Percentiles rank a stretch among this genome's conserved stretches.
These are phyloP conservation scores for Aureobasidium zeae DNA, from an alignment of 2,329 filamentous ascomycete species.

Conservation along the genomic window DNA sequence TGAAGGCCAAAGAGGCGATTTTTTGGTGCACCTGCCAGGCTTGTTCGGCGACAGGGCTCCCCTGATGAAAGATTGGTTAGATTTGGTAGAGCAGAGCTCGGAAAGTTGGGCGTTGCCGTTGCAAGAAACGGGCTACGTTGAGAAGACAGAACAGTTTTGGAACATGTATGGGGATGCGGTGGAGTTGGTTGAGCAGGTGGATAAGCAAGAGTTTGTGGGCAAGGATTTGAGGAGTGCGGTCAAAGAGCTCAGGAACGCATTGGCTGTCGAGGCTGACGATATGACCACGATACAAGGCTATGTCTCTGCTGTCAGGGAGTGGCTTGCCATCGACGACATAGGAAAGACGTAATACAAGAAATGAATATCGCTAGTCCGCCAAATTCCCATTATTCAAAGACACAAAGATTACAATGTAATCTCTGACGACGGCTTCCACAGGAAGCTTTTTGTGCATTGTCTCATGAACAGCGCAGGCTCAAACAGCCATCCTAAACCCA, in stretches of 20 bases:
- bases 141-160: constrained; percentile 19
- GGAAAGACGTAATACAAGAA: too few relatives aligned
- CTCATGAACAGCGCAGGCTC: too few relatives aligned
- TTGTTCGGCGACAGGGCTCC: constrained; percentile 17
- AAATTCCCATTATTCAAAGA: too few relatives aligned
- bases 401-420: too few relatives aligned
- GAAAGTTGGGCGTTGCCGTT: constrained; percentile 13
- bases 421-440: too few relatives aligned
- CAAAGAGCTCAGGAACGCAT: not conserved
- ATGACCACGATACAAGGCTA: not conserved
- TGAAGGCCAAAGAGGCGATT: constrained; percentile 14
- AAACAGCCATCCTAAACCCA: not conserved
- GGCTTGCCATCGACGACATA: too few relatives aligned
- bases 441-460: too few relatives aligned
- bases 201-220: not conserved
- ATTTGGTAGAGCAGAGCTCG: constrained; percentile 7
- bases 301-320: too few relatives aligned
- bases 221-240: not conserved
- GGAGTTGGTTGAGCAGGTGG: constrained; percentile 16
- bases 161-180: constrained; percentile 22
- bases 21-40: constrained; percentile 19
- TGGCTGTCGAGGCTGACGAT: constrained; percentile 7
- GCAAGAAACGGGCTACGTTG: constrained; percentile 16
- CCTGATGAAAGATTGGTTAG: constrained; percentile 18
- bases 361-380: too few relatives aligned